Base-by-base conservation (phyloP, 345 rosid genomes). In the Brassica juncea region DNA sequence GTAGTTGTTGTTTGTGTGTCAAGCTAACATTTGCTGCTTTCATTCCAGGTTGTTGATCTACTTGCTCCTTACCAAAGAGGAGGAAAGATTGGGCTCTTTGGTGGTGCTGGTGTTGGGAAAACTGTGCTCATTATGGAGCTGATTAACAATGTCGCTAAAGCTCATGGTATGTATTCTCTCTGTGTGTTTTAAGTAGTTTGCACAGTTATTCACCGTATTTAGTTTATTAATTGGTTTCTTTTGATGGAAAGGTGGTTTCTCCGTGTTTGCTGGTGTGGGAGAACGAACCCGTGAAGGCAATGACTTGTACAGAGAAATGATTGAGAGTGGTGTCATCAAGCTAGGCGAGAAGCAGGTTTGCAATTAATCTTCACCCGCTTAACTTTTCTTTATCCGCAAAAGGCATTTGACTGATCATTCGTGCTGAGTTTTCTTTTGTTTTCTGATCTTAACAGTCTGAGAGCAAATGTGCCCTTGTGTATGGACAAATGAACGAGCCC, bases 401-500 rank as follows among this genome's bases (percentile, higher is more conserved):
- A 19, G 19, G 19, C 19, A 19, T 19, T 19, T 19, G 19, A 19
- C 19, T 19, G 19, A 19, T 19, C 19, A 19, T 19, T 19, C 19
- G 0, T 19, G 19, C 19, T 19, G n/a, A n/a, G n/a, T n/a, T 19
- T 19, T 19, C 19, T 19, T 19, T 19, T 19, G 19, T 19, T 19
- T 19, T 19, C 19, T 19, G 19, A 0, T 55, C 5, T 54, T 71
- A 9, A 35, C 80, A 94, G 99, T 82, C 91, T 62, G 99, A 93
- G 4, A 95, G 98, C 92, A 93, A 95, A 75, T 93, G 99, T 64
- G 96, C 99, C 14, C 97, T 95, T 77, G 98, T 93, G 10, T 95
- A 93, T 10, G 98, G 99, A 79, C 99, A 95, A 95, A 95, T 95
- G 99, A 95, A 95, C 75, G 99, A 95, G 85, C 98, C 99, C 77